Conservation (phyloP, 2,329 filamentous ascomycete genomes). For the Coniochaeta sp. region DNA sequence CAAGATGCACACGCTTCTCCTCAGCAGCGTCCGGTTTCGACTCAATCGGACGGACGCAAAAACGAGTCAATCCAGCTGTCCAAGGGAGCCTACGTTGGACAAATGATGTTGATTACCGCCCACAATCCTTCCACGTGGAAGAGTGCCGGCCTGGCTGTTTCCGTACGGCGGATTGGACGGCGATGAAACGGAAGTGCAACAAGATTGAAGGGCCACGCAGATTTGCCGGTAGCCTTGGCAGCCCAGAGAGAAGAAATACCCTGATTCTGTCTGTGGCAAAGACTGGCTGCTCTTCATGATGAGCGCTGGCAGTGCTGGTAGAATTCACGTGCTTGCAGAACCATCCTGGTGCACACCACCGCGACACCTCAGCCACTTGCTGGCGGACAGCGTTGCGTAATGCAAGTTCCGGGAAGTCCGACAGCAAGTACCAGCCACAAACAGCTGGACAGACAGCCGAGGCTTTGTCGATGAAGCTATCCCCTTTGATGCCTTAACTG, state of each 20-base stretch:
- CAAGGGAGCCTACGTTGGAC: too few relatives aligned
- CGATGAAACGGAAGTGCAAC: slow-evolving; percentile 19
- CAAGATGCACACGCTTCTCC: not conserved
- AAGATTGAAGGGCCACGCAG: not conserved
- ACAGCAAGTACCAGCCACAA: not conserved
- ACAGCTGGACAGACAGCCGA: not conserved
- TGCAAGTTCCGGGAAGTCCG: not conserved
- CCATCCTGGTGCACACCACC: not conserved
- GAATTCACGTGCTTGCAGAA: not conserved
- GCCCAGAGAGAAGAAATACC: too few relatives aligned
- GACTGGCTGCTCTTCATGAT: too few relatives aligned
- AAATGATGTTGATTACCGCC: too few relatives aligned
- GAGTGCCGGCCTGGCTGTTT: not conserved
- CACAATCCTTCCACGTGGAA: too few relatives aligned
- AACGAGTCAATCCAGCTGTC: too few relatives aligned
- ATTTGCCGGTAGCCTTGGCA: slow-evolving; percentile 1
- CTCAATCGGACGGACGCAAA: too few relatives aligned
- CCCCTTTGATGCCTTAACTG: not conserved
- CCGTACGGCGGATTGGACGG: slow-evolving; percentile 3
- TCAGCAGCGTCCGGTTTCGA: not conserved
- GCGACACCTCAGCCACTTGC: not conserved
- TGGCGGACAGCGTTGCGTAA: not conserved
- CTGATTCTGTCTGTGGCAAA: too few relatives aligned
- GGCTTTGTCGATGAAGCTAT: not conserved
- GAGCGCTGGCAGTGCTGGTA: too few relatives aligned